These are phyloP conservation scores for Thraustochytrium sp. DNA, from an alignment of 352 stramenopile species.

Conservation along the genomic window DNA sequence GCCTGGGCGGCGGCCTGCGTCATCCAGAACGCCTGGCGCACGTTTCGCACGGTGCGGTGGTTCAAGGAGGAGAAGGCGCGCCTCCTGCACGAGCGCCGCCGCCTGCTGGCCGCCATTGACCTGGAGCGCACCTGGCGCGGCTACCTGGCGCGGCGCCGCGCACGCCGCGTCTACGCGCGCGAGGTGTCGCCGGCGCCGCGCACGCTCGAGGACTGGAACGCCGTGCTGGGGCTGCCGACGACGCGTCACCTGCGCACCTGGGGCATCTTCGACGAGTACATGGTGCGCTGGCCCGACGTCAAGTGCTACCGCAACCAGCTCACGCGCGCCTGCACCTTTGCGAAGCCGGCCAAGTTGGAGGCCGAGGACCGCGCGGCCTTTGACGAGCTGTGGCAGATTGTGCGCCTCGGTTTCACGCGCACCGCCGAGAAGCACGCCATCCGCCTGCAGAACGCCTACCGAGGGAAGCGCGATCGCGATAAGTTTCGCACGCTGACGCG, in stretches of 20 bases:
- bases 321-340: constrained; percentile 52
- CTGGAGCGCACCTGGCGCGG: constrained; percentile 51
- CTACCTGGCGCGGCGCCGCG: constrained; percentile 48
- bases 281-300: constrained; percentile 51
- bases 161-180: constrained; percentile 46
- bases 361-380: constrained; percentile 51
- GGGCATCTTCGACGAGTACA: constrained; percentile 56
- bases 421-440: constrained; percentile 50
- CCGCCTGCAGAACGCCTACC: constrained; percentile 54
- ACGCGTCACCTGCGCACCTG: constrained; percentile 49
- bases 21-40: constrained; percentile 6
- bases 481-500: constrained; percentile 52
- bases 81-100: neutral
- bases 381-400: constrained; percentile 36
- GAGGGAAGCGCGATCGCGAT: constrained; percentile 47
- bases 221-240: constrained; percentile 46
- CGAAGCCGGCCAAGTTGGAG: constrained; percentile 51
- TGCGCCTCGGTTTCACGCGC: constrained; percentile 41
- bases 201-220: constrained; percentile 50
- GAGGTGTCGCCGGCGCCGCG: constrained; percentile 47
- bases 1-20: neutral
- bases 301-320: constrained; percentile 56
- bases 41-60: neutral
- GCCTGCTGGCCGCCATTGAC: neutral
- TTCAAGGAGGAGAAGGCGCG: constrained; percentile 1